Evolutionary conservation across 1,139 yeast species (phyloP).

Genomic region (Suhomyces yuchorum): DNA sequence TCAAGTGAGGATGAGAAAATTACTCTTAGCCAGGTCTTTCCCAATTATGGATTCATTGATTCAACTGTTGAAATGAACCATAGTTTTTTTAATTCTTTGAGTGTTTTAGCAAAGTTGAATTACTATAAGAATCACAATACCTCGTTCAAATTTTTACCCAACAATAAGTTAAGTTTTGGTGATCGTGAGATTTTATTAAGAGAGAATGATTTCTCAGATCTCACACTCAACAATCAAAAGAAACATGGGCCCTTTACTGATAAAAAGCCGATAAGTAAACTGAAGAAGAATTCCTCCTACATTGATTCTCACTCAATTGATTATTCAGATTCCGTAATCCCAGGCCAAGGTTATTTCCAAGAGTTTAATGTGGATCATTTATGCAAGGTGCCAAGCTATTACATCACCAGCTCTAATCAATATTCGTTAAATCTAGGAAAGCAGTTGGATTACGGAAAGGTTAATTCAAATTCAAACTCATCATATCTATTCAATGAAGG

Average conservation of each 20-base stretch:
- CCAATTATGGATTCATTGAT: slow-evolving; percentile 42
- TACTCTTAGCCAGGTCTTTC: slow-evolving; percentile 44
- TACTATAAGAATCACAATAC: slow-evolving; percentile 32
- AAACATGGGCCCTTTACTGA: slow-evolving; percentile 13
- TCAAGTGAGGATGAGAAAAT: slow-evolving; percentile 26
- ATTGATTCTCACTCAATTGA: slow-evolving; percentile 46
- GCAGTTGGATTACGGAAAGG: slow-evolving; percentile 20
- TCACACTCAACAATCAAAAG: slow-evolving; percentile 23
- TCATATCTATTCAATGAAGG: slow-evolving; percentile 29
- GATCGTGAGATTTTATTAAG: slow-evolving; percentile 37
- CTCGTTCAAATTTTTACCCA: slow-evolving; percentile 27
- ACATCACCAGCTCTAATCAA: slow-evolving; percentile 33
- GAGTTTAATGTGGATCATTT: slow-evolving; percentile 46
- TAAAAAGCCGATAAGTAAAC: slow-evolving; percentile 34
- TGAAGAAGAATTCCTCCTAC: slow-evolving; percentile 34
- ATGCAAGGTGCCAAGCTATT: slow-evolving; percentile 49
- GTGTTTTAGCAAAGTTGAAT: slow-evolving; percentile 38
- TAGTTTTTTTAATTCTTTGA: slow-evolving; percentile 41
- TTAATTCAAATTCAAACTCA: slow-evolving; percentile 24
- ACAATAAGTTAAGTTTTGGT: slow-evolving; percentile 31
- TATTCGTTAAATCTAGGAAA: slow-evolving; percentile 12
- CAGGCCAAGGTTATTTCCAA: slow-evolving; percentile 50
- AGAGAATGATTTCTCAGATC: slow-evolving; percentile 32
- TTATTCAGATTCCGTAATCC: slow-evolving; percentile 43
- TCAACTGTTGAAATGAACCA: slow-evolving; percentile 34